Evolutionary conservation across 306 rosid genomes (phyloP).

Genomic region (Dryas alaskensis): DNA sequence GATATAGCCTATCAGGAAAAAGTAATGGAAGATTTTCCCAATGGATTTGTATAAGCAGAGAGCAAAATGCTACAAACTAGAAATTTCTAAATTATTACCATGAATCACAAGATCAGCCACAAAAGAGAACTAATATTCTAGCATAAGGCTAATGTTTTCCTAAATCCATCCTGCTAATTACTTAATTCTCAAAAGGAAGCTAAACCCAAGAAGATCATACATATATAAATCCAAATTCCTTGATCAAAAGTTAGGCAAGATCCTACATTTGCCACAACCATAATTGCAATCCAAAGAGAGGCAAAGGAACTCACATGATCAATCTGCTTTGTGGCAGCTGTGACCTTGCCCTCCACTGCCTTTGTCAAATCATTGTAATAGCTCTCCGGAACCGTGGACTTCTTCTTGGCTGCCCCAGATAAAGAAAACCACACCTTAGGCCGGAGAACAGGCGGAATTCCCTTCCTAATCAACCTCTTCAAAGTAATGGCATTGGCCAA

Average conservation of each 20-base stretch:
- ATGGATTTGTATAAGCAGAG: background rate
- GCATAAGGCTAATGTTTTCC: background rate
- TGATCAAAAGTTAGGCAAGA: background rate
- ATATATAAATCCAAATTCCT: background rate
- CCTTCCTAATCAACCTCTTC: slow-evolving; percentile 88
- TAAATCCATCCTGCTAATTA: background rate
- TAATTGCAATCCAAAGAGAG: background rate
- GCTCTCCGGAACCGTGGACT: slow-evolving; percentile 95
- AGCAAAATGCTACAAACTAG: slow-evolving; percentile 6
- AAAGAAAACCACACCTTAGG: slow-evolving; percentile 96
- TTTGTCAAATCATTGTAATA: slow-evolving; percentile 78
- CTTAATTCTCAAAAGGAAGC: slow-evolving; percentile 2
- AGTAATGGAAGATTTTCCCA: background rate
- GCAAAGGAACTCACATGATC: slow-evolving; percentile 70
- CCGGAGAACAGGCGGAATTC: slow-evolving; percentile 89
- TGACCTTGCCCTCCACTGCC: slow-evolving; percentile 92
- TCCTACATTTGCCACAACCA: slow-evolving; percentile 12
- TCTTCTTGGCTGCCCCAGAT: slow-evolving; percentile 98
- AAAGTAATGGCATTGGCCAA: slow-evolving; percentile 80
- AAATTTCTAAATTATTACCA: background rate
- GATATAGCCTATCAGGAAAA: background rate
- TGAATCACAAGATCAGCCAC: background rate
- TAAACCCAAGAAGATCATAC: background rate
- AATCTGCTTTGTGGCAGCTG: slow-evolving; percentile 94
- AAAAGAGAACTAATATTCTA: background rate